These are phyloP conservation scores for Apiospora pterosperma DNA, from an alignment of 2,329 filamentous ascomycete species.

Conservation along the genomic window DNA sequence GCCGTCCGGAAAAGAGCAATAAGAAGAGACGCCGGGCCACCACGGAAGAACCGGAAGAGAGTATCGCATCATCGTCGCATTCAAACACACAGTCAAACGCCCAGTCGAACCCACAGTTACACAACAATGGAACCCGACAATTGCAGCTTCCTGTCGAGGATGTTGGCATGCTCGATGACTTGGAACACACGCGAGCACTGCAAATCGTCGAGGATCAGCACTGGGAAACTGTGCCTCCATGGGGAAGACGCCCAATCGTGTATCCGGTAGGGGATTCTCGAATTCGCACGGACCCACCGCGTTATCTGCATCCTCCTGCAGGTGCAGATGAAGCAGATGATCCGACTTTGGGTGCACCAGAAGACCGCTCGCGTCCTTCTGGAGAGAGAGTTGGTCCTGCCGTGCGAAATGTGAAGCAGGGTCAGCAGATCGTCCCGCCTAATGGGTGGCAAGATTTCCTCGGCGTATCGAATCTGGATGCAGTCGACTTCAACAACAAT, in stretches of 20 bases:
- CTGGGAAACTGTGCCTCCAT: background rate
- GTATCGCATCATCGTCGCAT: background rate
- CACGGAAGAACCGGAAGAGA: constrained; percentile 6
- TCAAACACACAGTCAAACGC: background rate
- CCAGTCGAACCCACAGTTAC: background rate
- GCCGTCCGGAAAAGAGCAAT: background rate
- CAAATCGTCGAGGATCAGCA: background rate
- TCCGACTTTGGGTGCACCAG: background rate
- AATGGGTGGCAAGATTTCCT: background rate
- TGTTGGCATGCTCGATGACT: background rate
- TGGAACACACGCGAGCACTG: background rate
- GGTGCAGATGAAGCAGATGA: background rate
- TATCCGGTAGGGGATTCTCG: background rate
- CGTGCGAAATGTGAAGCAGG: background rate
- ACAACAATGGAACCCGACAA: background rate
- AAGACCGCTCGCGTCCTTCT: background rate
- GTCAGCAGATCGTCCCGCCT: background rate
- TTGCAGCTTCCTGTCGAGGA: background rate
- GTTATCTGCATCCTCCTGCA: background rate
- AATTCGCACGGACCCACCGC: background rate
- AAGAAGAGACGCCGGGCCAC: constrained; percentile 5
- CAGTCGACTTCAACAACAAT: background rate
- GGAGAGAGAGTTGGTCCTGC: background rate
- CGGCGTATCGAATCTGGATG: background rate
- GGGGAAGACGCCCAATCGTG: background rate